phyloP scores from a whole-genome alignment of 148 eudicot species.

The Chenopodium suecicum region DNA sequence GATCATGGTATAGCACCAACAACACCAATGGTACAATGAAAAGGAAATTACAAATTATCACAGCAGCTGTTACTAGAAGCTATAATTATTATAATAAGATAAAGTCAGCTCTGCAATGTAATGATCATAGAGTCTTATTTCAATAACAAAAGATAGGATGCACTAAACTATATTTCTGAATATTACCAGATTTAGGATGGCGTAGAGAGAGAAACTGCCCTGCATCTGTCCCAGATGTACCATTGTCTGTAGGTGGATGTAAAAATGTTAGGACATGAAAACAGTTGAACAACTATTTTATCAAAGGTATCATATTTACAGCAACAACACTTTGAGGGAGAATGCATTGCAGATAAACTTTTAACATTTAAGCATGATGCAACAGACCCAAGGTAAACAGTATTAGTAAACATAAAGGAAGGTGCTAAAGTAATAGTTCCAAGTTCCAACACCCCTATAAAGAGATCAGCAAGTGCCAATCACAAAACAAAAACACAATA shows the following conservation, averaged over 20 bases:
- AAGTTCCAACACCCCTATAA: not conserved
- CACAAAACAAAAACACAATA: not conserved
- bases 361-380: too few relatives aligned
- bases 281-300: not conserved
- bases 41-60: too few relatives aligned
- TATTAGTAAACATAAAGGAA: not conserved
- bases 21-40: not conserved
- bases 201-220: constrained; percentile 67
- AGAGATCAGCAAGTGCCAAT: not conserved
- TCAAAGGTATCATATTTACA: not conserved
- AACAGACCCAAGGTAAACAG: not conserved
- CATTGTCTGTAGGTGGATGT: constrained; percentile 40
- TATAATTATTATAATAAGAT: not conserved
- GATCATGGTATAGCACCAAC: not conserved
- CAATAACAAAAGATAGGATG: not conserved
- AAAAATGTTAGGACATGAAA: not conserved
- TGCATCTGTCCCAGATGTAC: constrained; percentile 27
- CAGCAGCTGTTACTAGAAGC: not conserved
- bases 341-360: not conserved
- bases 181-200: constrained; percentile 89
- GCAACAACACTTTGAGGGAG: not conserved
- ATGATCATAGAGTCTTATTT: not conserved
- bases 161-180: not conserved
- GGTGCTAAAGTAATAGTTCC: not conserved
- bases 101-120: not conserved